Conservation (phyloP, 2,329 filamentous ascomycete species). For the Dissoconium aciculare region DNA sequence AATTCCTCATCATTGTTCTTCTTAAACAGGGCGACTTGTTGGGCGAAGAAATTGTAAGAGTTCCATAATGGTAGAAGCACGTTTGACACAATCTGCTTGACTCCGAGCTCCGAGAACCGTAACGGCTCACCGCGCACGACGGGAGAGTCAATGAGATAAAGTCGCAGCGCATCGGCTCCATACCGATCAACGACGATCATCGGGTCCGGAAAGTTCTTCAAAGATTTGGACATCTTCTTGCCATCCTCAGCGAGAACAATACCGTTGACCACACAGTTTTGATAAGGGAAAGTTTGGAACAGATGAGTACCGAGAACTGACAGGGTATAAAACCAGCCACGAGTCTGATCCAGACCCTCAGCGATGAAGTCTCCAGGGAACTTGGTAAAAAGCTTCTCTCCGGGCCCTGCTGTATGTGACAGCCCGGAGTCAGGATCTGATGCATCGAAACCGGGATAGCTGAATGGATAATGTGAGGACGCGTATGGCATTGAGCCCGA, state of each 20-base stretch:
- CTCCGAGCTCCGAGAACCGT: conserved; percentile 78
- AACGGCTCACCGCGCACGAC: conserved; percentile 84
- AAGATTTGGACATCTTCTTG: conserved; percentile 96
- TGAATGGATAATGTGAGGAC: conserved; percentile 81
- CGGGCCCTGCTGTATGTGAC: conserved; percentile 17
- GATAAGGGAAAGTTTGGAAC: conserved; percentile 72
- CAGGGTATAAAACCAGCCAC: conserved; percentile 94
- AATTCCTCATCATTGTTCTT: conserved; percentile 69
- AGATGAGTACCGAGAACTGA: conserved; percentile 78
- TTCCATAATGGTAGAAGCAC: conserved; percentile 89
- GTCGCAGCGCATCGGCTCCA: conserved; percentile 76
- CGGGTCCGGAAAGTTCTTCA: conserved; percentile 93
- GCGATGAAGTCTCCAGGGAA: conserved; percentile 93
- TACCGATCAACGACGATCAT: conserved; percentile 69
- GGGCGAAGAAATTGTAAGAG: conserved; percentile 91
- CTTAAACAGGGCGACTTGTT: conserved; percentile 71
- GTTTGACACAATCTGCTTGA: conserved; percentile 88
- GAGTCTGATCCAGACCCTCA: conserved; percentile 82
- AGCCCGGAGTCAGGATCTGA: conserved; percentile 18
- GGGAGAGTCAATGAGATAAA: conserved; percentile 95
- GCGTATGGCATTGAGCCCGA: conserved; percentile 93
- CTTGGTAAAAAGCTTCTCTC: conserved; percentile 51
- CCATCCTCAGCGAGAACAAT: conserved; percentile 88
- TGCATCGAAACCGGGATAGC: conserved; percentile 50
- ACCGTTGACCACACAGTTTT: conserved; percentile 93